Evolutionary conservation across 768 basidiomycete genomes (phyloP), one percentile per base, ranked within the genome.

Genomic region (Suillus paluster): DNA sequence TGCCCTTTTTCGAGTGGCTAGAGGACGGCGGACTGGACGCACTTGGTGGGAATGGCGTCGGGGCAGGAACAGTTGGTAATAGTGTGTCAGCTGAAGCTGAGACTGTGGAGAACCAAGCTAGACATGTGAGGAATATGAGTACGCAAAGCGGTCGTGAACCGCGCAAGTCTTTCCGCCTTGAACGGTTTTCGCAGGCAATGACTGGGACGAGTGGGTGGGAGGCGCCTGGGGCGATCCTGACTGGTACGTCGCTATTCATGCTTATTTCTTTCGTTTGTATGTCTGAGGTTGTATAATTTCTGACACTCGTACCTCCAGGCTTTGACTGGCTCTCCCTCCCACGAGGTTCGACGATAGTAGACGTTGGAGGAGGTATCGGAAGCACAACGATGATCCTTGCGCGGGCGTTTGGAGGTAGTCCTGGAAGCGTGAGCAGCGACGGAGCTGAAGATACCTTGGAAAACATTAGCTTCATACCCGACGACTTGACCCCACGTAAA

Each of bases 151-250:
- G 41, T 11, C 10, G 42, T 15, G 33, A 14, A 1, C 21, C 50
- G 34, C 66, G 60, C 50, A 85, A 84, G 66, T 75, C 77, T 23
- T 84, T 82, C 61, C 77, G 90, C 55, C 77, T 92, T 60, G 82
- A 85, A 64, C 78, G 90, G 39, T 92, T 92, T 67, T 90, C 89
- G 34, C 86, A 84, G 60, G 89, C 90, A 4, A 93, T 93, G 91
- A 81, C 81, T 8, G 89, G 88, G 21, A 89, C 90, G 6, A 82
- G 80, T 30, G 84, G 83, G 2, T 92, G 91, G 90, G 90, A 89
- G 75, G 81, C 77, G 2, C 86, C 86, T 17, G 83, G 83, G 19
- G 86, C 84, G 3, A 81, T 88, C 33, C 71, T 87, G 44, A 80
- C 79, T 63, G 85, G 87, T 84, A 59, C 21, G 79, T 71, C 11